Percentiles rank a stretch among this genome's conserved stretches.
These are phyloP conservation scores for Fusarium transvaalense DNA, from an alignment of 2,329 filamentous ascomycete species.

Conservation along the genomic window DNA sequence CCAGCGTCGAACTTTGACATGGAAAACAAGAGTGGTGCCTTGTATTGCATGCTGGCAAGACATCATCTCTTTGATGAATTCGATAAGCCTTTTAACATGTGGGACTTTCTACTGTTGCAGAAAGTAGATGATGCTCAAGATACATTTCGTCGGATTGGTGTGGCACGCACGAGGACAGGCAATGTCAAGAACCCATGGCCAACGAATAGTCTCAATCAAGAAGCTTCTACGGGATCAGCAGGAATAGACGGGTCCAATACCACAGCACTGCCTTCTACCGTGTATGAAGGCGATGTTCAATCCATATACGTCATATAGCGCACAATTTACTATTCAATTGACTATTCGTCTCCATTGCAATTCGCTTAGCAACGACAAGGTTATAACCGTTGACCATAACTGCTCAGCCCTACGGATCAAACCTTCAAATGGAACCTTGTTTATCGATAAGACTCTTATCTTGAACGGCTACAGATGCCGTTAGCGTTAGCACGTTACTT, in stretches of 20 bases:
- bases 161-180: neutral
- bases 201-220: neutral
- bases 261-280: neutral
- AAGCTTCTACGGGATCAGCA: no score
- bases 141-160: neutral
- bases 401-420: neutral
- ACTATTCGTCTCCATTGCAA: neutral
- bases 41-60: neutral
- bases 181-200: neutral
- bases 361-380: neutral
- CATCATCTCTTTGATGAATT: neutral
- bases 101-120: neutral
- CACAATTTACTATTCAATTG: neutral
- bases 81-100: neutral
- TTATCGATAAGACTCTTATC: constrained; percentile 8
- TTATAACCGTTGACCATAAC: neutral
- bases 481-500: constrained; percentile 1
- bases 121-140: neutral
- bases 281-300: neutral
- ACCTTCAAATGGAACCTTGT: neutral
- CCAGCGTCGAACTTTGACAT: neutral
- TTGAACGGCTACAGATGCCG: neutral
- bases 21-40: neutral
- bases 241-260: no score
- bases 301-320: neutral